phyloP scores from a whole-genome alignment of 345 rosid species.

The Eucalyptus pauciflora region DNA sequence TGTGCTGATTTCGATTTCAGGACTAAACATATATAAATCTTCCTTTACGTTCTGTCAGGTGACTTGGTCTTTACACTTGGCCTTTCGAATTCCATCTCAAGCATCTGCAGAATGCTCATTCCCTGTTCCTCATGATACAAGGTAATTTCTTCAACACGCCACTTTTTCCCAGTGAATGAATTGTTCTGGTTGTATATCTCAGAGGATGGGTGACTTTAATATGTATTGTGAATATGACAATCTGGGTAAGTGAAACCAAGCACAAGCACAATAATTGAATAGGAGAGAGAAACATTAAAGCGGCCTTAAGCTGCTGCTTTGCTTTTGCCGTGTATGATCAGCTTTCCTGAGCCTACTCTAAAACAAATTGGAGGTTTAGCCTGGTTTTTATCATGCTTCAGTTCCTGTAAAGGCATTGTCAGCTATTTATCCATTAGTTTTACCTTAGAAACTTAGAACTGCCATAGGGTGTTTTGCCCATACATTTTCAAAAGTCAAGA shows the following conservation, averaged over 20 bases:
- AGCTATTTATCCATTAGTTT: not conserved
- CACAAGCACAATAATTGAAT: not conserved
- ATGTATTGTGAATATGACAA: not conserved
- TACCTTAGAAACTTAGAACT: not conserved
- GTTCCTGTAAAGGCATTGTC: not conserved
- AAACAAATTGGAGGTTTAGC: rapidly evolving
- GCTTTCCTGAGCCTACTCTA: not conserved
- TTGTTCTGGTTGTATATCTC: not conserved
- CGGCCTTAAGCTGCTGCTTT: not conserved
- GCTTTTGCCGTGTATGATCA: not conserved
- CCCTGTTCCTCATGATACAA: not conserved
- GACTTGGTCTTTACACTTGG: not conserved
- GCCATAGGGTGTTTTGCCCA: not conserved
- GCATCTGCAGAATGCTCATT: not conserved
- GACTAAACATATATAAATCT: not conserved
- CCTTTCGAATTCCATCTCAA: not conserved
- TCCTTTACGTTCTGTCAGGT: rapidly evolving
- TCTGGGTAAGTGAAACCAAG: not conserved
- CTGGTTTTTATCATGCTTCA: rapidly evolving
- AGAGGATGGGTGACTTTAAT: not conserved
- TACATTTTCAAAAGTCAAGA: not conserved
- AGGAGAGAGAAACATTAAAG: not conserved
- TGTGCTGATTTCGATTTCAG: not conserved
- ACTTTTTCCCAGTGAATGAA: not conserved
- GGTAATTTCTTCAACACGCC: not conserved